A percentile compares a stretch with the other conserved stretches of the same genome.
phyloP scores from a whole-genome alignment of 1,284 basidiomycete species.

The Meira miltonrushii region DNA sequence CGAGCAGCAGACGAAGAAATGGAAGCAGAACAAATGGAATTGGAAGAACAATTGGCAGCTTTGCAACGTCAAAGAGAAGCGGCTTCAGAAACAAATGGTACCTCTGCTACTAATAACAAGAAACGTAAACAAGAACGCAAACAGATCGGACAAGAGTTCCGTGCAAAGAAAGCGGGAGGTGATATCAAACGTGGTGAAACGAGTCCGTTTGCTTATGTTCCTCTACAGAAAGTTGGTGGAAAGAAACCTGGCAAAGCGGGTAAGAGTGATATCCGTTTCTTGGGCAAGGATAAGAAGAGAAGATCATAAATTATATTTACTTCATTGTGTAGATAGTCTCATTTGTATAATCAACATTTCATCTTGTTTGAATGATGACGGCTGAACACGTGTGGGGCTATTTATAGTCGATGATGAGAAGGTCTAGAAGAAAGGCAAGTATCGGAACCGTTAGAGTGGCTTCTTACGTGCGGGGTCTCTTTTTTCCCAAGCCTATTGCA shows the following conservation, averaged over 20 bases:
- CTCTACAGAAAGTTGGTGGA: slow-evolving; percentile 38
- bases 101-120: slow-evolving; percentile 9
- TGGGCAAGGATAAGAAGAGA: slow-evolving; percentile 8
- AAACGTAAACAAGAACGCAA: slow-evolving; percentile 33
- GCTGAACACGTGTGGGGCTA: too few species aligned
- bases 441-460: too few species aligned
- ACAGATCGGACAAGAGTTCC: slow-evolving; percentile 43
- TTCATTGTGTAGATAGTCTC: too few species aligned
- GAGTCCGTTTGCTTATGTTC: slow-evolving; percentile 82
- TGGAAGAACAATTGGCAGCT: slow-evolving; percentile 26
- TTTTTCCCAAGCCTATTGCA: too few species aligned
- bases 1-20: slow-evolving; percentile 43
- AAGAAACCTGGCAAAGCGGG: slow-evolving; percentile 19
- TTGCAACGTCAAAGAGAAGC: slow-evolving; percentile 19
- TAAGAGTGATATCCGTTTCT: not conserved
- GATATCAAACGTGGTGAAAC: slow-evolving; percentile 69
- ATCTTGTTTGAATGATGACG: too few species aligned
- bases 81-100: slow-evolving; percentile 15
- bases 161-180: slow-evolving; percentile 39
- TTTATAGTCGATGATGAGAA: too few species aligned
- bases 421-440: too few species aligned
- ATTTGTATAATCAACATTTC: too few species aligned
- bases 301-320: not conserved
- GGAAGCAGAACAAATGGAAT: slow-evolving; percentile 31
- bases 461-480: too few species aligned